Evolutionary conservation across 2,329 filamentous ascomycete genomes (phyloP).

Genomic region (Pseudogymnoascus sp.): DNA sequence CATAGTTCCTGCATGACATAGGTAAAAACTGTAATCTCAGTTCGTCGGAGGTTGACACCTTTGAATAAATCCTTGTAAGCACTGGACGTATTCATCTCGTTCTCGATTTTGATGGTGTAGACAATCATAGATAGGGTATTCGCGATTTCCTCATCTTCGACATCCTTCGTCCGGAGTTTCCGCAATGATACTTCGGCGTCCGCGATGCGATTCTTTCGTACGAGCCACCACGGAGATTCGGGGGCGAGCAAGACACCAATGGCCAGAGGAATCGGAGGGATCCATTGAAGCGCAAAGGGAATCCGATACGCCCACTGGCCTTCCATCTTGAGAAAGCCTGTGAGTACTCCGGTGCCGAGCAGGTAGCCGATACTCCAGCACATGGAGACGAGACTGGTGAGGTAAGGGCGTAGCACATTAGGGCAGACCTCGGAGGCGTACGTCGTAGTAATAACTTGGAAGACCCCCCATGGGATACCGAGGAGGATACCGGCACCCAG

Average conservation of each 20-base stretch:
- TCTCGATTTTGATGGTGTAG: constrained; percentile 47
- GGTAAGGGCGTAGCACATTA: constrained; percentile 42
- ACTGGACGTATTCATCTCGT: constrained; percentile 32
- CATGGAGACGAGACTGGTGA: constrained; percentile 44
- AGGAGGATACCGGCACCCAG: constrained; percentile 40
- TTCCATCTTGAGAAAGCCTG: constrained; percentile 33
- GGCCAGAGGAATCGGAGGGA: constrained; percentile 39
- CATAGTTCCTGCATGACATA: constrained; percentile 18
- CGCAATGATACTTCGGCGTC: constrained; percentile 32
- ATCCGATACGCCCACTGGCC: constrained; percentile 42
- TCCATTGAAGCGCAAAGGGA: constrained; percentile 40
- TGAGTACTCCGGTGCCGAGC: constrained; percentile 39
- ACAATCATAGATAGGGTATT: constrained; percentile 40
- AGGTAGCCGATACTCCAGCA: constrained; percentile 43
- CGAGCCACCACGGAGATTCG: constrained; percentile 42
- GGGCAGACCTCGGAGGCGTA: constrained; percentile 41
- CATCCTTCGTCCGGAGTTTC: constrained; percentile 27
- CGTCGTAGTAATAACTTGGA: constrained; percentile 34
- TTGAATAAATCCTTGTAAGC: constrained; percentile 42
- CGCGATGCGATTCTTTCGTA: constrained; percentile 34
- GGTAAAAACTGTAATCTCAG: constrained; percentile 36
- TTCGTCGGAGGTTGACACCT: constrained; percentile 38
- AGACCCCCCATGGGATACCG: constrained; percentile 44
- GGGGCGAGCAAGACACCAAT: constrained; percentile 35
- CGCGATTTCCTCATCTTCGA: constrained; percentile 30